Evolutionary conservation across 225 moss, liverwort and hornwort species (phyloP), one percentile per base, ranked within the genome.

Genomic region (Sphagnum contortum): DNA sequence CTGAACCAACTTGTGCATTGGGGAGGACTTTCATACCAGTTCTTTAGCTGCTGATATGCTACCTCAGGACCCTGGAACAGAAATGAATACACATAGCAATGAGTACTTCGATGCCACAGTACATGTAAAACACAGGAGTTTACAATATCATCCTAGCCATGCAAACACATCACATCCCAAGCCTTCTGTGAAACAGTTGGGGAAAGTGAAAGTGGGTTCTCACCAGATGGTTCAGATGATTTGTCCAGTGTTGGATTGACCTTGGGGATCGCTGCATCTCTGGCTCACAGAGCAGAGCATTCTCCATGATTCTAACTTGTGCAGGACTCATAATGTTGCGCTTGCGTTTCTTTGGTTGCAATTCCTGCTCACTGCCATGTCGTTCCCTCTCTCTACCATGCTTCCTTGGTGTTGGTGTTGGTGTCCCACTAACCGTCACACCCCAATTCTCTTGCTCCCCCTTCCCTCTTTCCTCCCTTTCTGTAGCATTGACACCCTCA

Each of bases 11-110:
- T 29, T 29, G 29, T 29, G 29, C 29, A 29, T 29, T 29, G 29
- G 9, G 50, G 11, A 50, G 64, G 50, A 61, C 62, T 68, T 63
- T 73, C 94, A 78, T 82, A 96, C 96, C 96, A 96, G 74, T 96
- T 96, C 74, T 96, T 96, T 46, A 96, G 90, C 85, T 96, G 96
- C 67, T 92, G 92, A 73, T 76, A 83, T 59, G 92, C 87, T 70
- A 93, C 90, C 90, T 96, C 96, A 71, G 96, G 96, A 77, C 96
- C 96, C 96, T 96, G 95, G 61, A 68, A 72, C 76, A 77, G 64
- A 29, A 29, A 29, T 29, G 29, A 29, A 29, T 29, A 29, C 29
- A 29, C 29, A 29, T 29, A 29, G 29, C 29, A 29, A 29, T 29
- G 29, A 29, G 29, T 29, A 29, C 29, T 29, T 29, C 1, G 29